Evolutionary conservation across 371 early-diverging fungal genomes (phyloP).

Genomic region (Mucor saturninus): DNA sequence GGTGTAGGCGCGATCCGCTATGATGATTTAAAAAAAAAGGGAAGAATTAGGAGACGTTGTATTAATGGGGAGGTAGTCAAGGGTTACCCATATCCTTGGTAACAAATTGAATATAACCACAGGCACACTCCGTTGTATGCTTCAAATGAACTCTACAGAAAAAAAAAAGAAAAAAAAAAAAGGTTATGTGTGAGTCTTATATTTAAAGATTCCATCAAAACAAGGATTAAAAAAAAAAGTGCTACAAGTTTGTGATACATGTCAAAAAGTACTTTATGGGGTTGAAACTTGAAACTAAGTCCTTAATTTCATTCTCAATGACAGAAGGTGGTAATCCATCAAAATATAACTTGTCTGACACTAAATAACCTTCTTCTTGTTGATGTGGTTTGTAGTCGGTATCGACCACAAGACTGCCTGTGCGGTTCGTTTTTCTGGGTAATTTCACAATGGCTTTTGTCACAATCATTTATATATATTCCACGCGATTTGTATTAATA

Average conservation of each 20-base stretch:
- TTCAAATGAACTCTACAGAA: slow-evolving; percentile 19
- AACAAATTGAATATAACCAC: slow-evolving; percentile 32
- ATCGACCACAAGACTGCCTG: slow-evolving; percentile 6
- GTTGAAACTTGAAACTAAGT: slow-evolving; percentile 33
- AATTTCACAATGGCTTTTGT: slow-evolving; percentile 26
- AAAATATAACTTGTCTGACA: slow-evolving; percentile 24
- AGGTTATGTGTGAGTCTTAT: not conserved
- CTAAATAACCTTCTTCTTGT: slow-evolving; percentile 16
- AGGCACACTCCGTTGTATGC: slow-evolving; percentile 10
- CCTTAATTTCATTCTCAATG: slow-evolving; percentile 40
- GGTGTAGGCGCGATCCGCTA: slow-evolving; percentile 49
- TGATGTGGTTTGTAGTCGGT: slow-evolving; percentile 6
- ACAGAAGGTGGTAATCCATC: slow-evolving; percentile 29
- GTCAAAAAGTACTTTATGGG: slow-evolving; percentile 33
- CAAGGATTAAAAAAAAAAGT: not conserved
- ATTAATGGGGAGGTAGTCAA: no score
- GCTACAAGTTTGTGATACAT: slow-evolving; percentile 9
- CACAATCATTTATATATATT: slow-evolving; percentile 2
- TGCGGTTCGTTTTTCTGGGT: slow-evolving; percentile 21
- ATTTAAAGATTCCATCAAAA: no score
- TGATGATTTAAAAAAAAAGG: no score
- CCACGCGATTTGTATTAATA: slow-evolving; percentile 2
- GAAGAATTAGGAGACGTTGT: no score
- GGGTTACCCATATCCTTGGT: slow-evolving; percentile 27
- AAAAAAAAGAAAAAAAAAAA: no score